Evolutionary conservation across 164 flowering plant genomes (phyloP).

Genomic region (Chloranthus sessilifolius): DNA sequence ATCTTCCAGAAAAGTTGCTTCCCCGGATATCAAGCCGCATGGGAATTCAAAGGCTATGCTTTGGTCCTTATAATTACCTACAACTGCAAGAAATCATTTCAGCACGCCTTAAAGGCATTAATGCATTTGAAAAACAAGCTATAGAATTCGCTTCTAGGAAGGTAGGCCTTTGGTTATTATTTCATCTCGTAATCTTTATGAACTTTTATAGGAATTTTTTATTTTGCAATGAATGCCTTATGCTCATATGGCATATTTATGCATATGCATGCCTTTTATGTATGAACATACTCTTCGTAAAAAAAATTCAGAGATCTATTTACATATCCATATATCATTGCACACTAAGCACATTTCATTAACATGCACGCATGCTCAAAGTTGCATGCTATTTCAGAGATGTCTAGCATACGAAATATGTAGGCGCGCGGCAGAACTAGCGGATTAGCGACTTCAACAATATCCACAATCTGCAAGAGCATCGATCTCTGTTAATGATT

Average conservation of each 20-base stretch:
- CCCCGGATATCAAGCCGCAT: conserved; percentile 97
- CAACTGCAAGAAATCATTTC: conserved; percentile 93
- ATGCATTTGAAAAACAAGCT: conserved; percentile 91
- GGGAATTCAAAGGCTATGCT: conserved; percentile 94
- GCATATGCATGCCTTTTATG: too few relatives aligned
- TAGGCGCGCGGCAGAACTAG: conserved; percentile 92
- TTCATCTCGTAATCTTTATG: too few relatives aligned
- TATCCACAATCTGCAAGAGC: conserved; percentile 2
- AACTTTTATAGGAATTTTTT: too few relatives aligned
- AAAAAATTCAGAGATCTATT: too few relatives aligned
- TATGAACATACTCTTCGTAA: too few relatives aligned
- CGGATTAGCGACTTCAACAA: conserved; percentile 64
- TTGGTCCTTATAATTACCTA: conserved; percentile 79
- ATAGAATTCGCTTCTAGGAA: conserved; percentile 95
- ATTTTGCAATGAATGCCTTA: too few relatives aligned
- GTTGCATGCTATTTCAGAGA: conserved; percentile 98
- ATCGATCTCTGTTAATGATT: conserved; percentile 13
- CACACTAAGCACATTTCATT: too few relatives aligned
- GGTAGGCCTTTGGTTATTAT: conserved; percentile 29
- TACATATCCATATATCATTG: too few relatives aligned
- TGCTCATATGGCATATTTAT: too few relatives aligned
- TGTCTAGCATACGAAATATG: conserved; percentile 98
- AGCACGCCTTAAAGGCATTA: conserved; percentile 74
- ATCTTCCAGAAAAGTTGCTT: conserved; percentile 96
- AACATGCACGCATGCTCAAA: too few relatives aligned